Base-by-base conservation (phyloP, 148 eudicot species). In the Rhododendron kiyosumense region DNA sequence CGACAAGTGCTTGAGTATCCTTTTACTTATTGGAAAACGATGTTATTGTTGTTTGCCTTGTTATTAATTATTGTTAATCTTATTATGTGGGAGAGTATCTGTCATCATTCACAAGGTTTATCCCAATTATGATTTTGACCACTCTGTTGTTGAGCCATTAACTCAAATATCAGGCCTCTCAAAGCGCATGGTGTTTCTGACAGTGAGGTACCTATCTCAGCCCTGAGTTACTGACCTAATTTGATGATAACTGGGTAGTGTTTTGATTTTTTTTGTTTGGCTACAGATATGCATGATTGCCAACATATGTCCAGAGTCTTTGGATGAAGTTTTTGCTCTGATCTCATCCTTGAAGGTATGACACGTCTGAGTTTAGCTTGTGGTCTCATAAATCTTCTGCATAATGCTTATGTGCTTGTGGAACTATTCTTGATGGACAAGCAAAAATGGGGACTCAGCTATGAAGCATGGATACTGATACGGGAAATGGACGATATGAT, bases 261-360 rank as follows among this genome's bases (percentile, higher is more conserved):
- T 59, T 18, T 82, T 67, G 49, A 59, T 49, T 46, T 71, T 17
- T 17, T 6, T 38, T 78, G 63, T 45, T 24, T 82, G 67, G 30
- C 78, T 89, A 85, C 96, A 96, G 99, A 89, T 94, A 14, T 95
- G 99, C 84, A 48, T 92, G 84, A 94, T 95, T 88, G 96, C 94
- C 75, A 97, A 97, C 88, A 87, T 89, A 45, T 86, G 87, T 87
- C 91, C 96, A 67, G 98, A 95, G 79, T 89, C 96, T 74, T 82
- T 85, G 61, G 94, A 93, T 69, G 98, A 97, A 91, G 91, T 89
- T 80, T 93, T 93, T 89, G 96, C 96, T 65, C 88, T 95, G 45
- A 76, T 97, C 45, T 95, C 99, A 82, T 91, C 95, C 59, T 86
- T 97, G 84, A 95, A 97, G 99, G 99, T 95, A 91, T 83, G 89